Percentiles rank a stretch among this genome's conserved stretches.
These are phyloP conservation scores for Phytophthora sansomeana DNA, from an alignment of 352 stramenopile genomes.

Conservation along the genomic window DNA sequence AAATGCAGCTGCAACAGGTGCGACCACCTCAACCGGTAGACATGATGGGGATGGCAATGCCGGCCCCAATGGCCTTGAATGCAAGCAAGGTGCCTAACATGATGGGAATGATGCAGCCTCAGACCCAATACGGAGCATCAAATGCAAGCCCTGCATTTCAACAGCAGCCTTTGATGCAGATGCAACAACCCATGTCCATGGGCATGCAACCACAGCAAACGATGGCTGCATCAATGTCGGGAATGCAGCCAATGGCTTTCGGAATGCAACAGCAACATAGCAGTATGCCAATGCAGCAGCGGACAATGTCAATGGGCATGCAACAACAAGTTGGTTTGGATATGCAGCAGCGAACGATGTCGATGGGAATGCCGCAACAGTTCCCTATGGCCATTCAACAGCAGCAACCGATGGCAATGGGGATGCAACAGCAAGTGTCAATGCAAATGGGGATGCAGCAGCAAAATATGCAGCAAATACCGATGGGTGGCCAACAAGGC, in stretches of 20 bases:
- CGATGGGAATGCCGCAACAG: slow-evolving; percentile 14
- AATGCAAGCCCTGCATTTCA: neutral
- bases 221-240: slow-evolving; percentile 10
- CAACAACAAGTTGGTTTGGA: neutral
- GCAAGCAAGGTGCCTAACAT: slow-evolving; percentile 19
- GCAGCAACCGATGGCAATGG: slow-evolving; percentile 14
- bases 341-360: slow-evolving; percentile 11
- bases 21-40: slow-evolving; percentile 46
- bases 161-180: slow-evolving; percentile 17
- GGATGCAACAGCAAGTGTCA: slow-evolving; percentile 16
- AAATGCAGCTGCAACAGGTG: slow-evolving; percentile 39
- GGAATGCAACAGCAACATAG: slow-evolving; percentile 4
- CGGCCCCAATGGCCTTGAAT: slow-evolving; percentile 17
- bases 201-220: slow-evolving; percentile 5
- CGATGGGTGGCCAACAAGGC: slow-evolving; percentile 3
- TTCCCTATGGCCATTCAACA: neutral
- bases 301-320: too few species aligned
- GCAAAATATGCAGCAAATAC: slow-evolving; percentile 24
- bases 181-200: slow-evolving; percentile 23
- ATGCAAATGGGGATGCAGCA: slow-evolving; percentile 20
- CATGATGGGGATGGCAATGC: slow-evolving; percentile 25
- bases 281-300: too few species aligned
- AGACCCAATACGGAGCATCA: slow-evolving; percentile 7
- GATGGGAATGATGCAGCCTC: slow-evolving; percentile 30
- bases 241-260: slow-evolving; percentile 8